Percentiles rank a stretch among this genome's conserved stretches.
Conservation (phyloP, 805 yeast genomes). For the Barnettozyma botsteinii region DNA sequence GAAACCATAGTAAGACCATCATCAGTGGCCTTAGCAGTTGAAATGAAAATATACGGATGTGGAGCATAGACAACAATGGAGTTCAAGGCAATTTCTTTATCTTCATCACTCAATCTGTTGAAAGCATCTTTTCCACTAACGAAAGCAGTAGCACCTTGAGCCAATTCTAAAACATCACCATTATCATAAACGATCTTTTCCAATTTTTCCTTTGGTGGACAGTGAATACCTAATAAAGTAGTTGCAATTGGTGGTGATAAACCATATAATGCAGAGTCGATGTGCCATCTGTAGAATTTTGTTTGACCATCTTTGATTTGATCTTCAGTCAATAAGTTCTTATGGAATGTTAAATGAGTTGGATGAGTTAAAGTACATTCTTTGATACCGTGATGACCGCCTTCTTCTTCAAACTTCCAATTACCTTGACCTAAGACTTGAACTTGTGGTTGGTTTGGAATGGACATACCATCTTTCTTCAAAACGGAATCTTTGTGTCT, state of each 20-base stretch:
- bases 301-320: conserved; percentile 60
- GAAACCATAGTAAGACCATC: conserved; percentile 85
- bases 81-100: conserved; percentile 64
- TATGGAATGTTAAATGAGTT: conserved; percentile 77
- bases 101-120: conserved; percentile 57
- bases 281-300: conserved; percentile 90
- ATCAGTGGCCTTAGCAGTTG: conserved; percentile 73
- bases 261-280: conserved; percentile 83
- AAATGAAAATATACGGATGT: conserved; percentile 83
- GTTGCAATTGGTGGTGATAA: conserved; percentile 84
- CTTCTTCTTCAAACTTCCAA: conserved; percentile 29
- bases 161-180: conserved; percentile 56
- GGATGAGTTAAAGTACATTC: conserved; percentile 70
- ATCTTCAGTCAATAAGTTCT: conserved; percentile 53
- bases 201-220: conserved; percentile 61
- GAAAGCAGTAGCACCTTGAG: conserved; percentile 87
- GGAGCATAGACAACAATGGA: conserved; percentile 89
- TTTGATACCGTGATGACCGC: conserved; percentile 49
- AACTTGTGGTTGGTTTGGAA: conserved; percentile 82
- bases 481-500: conserved; percentile 62
- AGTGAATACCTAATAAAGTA: conserved; percentile 75
- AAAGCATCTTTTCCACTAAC: conserved; percentile 81
- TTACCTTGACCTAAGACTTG: conserved; percentile 83
- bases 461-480: conserved; percentile 73
- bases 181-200: conserved; percentile 64